Base-by-base conservation (phyloP, 1,284 basidiomycete species). In the Trametes versicolor region DNA sequence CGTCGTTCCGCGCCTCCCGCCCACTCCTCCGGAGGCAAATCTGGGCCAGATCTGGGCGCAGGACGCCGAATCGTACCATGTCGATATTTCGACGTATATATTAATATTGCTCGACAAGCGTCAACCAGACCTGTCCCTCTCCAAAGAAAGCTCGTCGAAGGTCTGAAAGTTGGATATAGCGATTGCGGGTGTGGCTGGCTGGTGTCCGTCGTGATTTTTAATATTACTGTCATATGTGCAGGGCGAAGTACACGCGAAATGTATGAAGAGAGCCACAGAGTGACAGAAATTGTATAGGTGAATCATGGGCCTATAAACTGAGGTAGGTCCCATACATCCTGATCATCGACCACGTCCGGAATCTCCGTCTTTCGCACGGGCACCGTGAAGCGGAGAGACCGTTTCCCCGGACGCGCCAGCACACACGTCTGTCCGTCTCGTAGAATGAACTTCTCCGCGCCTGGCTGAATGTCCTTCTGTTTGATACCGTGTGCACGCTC, bases 341-440 rank as follows among this genome's bases (percentile, higher is more conserved):
- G 5, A 32, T 32, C 48, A 2, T 29, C 48, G 29, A 32, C 48
- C 12, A 48, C 45, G 8, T 1, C 48, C 13, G 25, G 27, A 10
- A 2, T 27, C 5, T 4, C 27, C 25, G 25, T 17, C 23, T 17
- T 15, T 1, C 52, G 52, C 21, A 53, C 27, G 13, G 52, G 52
- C 13, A 53, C 52, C 23, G 34, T 53, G 36, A 53, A 53, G 21
- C 21, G 37, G 7, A 53, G 12, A n/a, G 34, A 25, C 21, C 15
- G 34, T 36, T 39, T 41, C 2, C 52, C 36, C 21, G 52, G 52
- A 17, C 52, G 36, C 21, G 17, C 21, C 21, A 53, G 52, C 12
- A 39, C 37, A 21, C 52, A 53, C 2, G 52, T 39, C 34, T 39
- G 52, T 36, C 52, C 52, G 17, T 53, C 36, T 3, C 52, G 52